These are phyloP conservation scores for Narthecium ossifragum DNA, from an alignment of 106 monocot species.

Conservation along the genomic window DNA sequence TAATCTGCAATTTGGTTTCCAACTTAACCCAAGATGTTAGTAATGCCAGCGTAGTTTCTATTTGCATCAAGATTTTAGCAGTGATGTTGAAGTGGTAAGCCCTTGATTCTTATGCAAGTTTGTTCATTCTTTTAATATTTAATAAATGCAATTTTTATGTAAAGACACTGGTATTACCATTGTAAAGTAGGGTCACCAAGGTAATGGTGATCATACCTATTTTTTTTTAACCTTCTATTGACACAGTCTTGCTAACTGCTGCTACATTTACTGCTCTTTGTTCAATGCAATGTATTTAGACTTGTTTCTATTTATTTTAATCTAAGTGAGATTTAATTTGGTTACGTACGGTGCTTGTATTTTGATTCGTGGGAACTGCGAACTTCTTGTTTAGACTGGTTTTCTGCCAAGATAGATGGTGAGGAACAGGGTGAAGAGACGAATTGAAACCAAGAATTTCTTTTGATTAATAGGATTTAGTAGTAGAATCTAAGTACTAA, in stretches of 20 bases:
- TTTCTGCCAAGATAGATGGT: too few species aligned
- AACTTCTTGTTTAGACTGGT: too few species aligned
- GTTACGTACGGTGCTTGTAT: too few species aligned
- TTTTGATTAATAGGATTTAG: too few species aligned
- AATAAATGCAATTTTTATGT: neutral
- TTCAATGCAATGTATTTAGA: too few species aligned
- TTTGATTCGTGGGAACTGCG: too few species aligned
- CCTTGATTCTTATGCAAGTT: neutral
- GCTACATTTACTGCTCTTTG: neutral
- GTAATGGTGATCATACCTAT: neutral
- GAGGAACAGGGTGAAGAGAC: too few species aligned
- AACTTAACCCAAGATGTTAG: constrained; percentile 40
- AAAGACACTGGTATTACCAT: neutral
- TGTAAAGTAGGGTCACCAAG: neutral
- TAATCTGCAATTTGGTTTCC: constrained; percentile 44
- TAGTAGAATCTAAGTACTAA: too few species aligned
- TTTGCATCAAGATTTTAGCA: constrained; percentile 65
- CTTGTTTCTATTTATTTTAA: too few species aligned
- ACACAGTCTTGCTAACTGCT: neutral
- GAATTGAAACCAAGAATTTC: too few species aligned
- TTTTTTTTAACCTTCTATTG: neutral
- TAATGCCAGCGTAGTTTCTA: constrained; percentile 26
- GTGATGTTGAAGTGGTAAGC: constrained; percentile 76
- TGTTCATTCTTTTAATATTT: neutral
- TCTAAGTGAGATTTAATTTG: too few species aligned